Conservation (phyloP, 2,329 filamentous ascomycete species). For the Orbilia brochopaga region DNA sequence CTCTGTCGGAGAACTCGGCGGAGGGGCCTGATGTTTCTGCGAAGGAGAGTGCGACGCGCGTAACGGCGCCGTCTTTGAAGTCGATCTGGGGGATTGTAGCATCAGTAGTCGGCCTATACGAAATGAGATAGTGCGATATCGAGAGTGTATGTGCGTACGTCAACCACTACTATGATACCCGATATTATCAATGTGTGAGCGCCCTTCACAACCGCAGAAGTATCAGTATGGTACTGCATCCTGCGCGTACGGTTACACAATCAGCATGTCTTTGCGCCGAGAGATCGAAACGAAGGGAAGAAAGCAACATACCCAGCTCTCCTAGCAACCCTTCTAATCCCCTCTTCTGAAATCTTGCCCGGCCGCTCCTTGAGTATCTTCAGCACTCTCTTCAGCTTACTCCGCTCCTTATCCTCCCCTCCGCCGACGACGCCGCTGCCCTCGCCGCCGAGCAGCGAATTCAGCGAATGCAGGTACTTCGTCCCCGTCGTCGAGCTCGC, state of each 20-base stretch:
- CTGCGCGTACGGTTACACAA: constrained; percentile 20
- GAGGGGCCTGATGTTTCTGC: constrained; percentile 67
- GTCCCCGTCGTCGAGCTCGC: constrained; percentile 41
- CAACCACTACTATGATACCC: constrained; percentile 67
- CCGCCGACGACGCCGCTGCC: constrained; percentile 13
- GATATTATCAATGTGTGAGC: constrained; percentile 67
- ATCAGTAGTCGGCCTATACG: not conserved
- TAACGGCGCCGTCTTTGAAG: constrained; percentile 68
- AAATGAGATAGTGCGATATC: not conserved
- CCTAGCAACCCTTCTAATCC: constrained; percentile 73
- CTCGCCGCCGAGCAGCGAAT: constrained; percentile 22
- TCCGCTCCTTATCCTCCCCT: constrained; percentile 40
- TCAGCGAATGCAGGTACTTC: constrained; percentile 42
- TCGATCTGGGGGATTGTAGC: constrained; percentile 59
- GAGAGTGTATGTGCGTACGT: constrained; percentile 56
- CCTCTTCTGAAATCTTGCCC: constrained; percentile 69
- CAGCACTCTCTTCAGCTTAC: constrained; percentile 50
- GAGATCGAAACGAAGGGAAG: not conserved
- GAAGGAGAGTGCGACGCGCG: constrained; percentile 69
- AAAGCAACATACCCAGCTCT: constrained; percentile 62
- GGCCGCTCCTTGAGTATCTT: constrained; percentile 52
- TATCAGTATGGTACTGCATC: constrained; percentile 69
- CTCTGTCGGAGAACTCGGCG: constrained; percentile 67
- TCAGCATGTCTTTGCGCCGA: not conserved
- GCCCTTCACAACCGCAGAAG: constrained; percentile 59